A percentile compares a stretch with the other conserved stretches of the same genome.
phyloP scores from a whole-genome alignment of 768 basidiomycete species.

The Leccinum incarnatum region DNA sequence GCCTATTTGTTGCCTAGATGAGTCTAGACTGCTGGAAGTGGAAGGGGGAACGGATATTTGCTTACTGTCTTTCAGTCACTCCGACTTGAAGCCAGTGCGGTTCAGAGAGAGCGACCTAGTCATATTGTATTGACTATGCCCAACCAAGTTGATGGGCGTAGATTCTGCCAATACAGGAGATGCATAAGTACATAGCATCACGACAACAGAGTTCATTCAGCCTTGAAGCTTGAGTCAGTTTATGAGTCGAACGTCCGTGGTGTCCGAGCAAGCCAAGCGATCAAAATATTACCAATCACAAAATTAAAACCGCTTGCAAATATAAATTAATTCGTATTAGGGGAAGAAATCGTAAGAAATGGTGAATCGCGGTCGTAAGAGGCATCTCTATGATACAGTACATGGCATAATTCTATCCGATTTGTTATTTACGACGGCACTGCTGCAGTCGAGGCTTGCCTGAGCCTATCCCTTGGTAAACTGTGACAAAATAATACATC shows the following conservation, averaged over 20 bases:
- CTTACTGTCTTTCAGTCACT: not conserved
- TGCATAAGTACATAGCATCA: not conserved
- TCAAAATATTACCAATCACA: not conserved
- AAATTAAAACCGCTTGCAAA: not conserved
- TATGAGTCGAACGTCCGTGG: not conserved
- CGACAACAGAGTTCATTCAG: not conserved
- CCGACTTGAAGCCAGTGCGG: not conserved
- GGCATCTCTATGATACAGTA: slow-evolving; percentile 16
- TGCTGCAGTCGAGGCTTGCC: slow-evolving; percentile 21
- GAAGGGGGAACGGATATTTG: not conserved
- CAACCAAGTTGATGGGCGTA: not conserved
- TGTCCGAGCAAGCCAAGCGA: slow-evolving; percentile 3
- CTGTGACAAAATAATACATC: slow-evolving; percentile 23
- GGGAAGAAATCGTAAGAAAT: slow-evolving; percentile 2
- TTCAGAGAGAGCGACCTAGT: not conserved
- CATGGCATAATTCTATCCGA: slow-evolving; percentile 19
- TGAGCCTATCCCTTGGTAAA: slow-evolving; percentile 15
- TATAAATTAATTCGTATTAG: slow-evolving; percentile 4
- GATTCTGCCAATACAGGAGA: not conserved
- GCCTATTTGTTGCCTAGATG: not conserved
- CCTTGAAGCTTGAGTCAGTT: not conserved
- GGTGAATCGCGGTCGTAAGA: slow-evolving; percentile 5
- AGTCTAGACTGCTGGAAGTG: not conserved
- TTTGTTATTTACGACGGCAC: slow-evolving; percentile 1
- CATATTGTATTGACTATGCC: not conserved